phyloP scores from a whole-genome alignment of 345 rosid genomes.

The Dipteronia dyeriana region DNA sequence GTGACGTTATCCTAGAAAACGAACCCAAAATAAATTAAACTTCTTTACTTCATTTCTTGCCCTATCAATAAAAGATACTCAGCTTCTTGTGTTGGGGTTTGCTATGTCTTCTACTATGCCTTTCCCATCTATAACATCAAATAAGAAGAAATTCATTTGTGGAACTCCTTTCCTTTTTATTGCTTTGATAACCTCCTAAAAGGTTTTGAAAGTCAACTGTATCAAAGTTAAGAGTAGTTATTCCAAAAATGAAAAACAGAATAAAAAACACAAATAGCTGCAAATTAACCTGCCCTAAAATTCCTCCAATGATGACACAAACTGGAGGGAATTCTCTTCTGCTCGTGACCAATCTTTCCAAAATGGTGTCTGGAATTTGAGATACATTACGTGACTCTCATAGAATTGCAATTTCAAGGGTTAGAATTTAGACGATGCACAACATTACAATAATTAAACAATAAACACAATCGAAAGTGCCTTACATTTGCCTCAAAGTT shows the following conservation, averaged over 20 bases:
- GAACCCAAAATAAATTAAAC: background rate
- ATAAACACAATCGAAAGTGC: background rate
- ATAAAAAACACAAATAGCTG: background rate
- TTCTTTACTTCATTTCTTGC: background rate
- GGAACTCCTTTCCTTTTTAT: slow-evolving; percentile 89
- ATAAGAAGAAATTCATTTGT: slow-evolving; percentile 85
- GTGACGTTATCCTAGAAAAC: slow-evolving; percentile 19
- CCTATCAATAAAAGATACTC: slow-evolving; percentile 8
- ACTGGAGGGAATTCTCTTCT: slow-evolving; percentile 74
- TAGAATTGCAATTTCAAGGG: background rate
- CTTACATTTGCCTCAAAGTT: slow-evolving; percentile 71
- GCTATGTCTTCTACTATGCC: slow-evolving; percentile 82
- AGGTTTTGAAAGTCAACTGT: slow-evolving; percentile 5
- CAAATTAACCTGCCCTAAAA: slow-evolving; percentile 76
- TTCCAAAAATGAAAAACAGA: background rate
- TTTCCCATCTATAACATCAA: slow-evolving; percentile 84
- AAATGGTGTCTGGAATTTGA: slow-evolving; percentile 55
- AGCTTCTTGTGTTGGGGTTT: slow-evolving; percentile 23
- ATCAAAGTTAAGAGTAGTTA: background rate
- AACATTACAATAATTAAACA: background rate
- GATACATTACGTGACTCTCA: slow-evolving; percentile 64
- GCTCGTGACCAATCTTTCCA: slow-evolving; percentile 64
- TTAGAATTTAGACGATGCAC: slow-evolving; percentile 1
- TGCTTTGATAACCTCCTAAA: slow-evolving; percentile 87
- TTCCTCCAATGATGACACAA: slow-evolving; percentile 91